Percentiles rank a stretch among this genome's conserved stretches.
Conservation (phyloP, 2,329 filamentous ascomycete genomes). For the Paraphoma sp. region DNA sequence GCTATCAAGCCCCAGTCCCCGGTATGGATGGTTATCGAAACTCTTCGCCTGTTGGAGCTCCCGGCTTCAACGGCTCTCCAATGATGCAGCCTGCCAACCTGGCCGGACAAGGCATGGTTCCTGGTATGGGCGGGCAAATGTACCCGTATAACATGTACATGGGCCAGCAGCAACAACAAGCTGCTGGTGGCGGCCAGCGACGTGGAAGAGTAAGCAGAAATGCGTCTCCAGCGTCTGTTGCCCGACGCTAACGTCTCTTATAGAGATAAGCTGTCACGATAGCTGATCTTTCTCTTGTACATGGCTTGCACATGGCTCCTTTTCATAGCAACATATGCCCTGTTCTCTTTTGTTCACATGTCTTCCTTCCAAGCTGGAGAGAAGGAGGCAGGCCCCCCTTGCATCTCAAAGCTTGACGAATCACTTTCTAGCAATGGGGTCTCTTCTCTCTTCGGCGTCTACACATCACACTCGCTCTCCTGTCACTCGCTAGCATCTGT, state of each 20-base stretch:
- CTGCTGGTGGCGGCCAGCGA: conserved; percentile 58
- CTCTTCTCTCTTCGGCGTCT: conserved; percentile 5
- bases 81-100: conserved; percentile 59
- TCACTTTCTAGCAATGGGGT: conserved; percentile 16
- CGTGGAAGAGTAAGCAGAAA: conserved; percentile 59
- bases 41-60: conserved; percentile 49
- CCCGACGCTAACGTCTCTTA: conserved; percentile 27
- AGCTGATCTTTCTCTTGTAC: conserved; percentile 4
- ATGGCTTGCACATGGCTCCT: conserved; percentile 27
- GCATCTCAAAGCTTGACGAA: conserved; percentile 35
- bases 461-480: conserved; percentile 9
- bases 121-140: conserved; percentile 40
- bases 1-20: conserved; percentile 48
- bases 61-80: conserved; percentile 49
- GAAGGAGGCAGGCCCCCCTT: conserved; percentile 43
- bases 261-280: conserved; percentile 33
- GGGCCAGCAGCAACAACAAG: conserved; percentile 52
- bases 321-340: conserved; percentile 8
- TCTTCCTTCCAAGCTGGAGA: conserved; percentile 30
- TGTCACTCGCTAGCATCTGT: background rate
- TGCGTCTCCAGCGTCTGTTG: conserved; percentile 24
- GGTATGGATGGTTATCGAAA: conserved; percentile 53
- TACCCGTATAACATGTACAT: conserved; percentile 63
- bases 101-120: conserved; percentile 45
- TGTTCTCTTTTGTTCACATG: conserved; percentile 22